phyloP scores from a whole-genome alignment of 176 grass and related monocot species.

The Hordeum marinum region DNA sequence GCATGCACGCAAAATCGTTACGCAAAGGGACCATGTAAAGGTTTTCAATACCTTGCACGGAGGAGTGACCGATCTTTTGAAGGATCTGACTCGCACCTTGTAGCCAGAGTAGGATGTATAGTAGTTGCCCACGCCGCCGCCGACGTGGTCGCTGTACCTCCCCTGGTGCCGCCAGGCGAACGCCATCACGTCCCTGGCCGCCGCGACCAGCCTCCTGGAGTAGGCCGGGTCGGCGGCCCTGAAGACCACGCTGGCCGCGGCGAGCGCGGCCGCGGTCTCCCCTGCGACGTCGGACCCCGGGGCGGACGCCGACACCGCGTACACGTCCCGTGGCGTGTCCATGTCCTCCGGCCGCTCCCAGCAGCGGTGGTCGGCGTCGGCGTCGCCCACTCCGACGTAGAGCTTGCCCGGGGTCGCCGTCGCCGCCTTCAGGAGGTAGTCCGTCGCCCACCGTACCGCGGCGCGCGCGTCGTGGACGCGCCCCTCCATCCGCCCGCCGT shows the following conservation, averaged over 20 bases:
- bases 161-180: slow-evolving; percentile 51
- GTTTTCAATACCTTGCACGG: no score
- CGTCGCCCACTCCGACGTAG: slow-evolving; percentile 84
- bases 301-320: slow-evolving; percentile 44
- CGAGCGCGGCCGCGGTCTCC: slow-evolving; percentile 79
- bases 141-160: slow-evolving; percentile 55
- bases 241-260: slow-evolving; percentile 49
- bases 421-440: slow-evolving; percentile 79
- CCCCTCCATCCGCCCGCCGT: slow-evolving; percentile 40
- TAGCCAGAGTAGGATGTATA: slow-evolving; percentile 82
- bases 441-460: slow-evolving; percentile 68
- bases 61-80: background rate
- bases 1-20: background rate
- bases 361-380: slow-evolving; percentile 68
- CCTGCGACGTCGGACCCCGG: slow-evolving; percentile 67
- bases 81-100: slow-evolving; percentile 2
- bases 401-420: slow-evolving; percentile 43
- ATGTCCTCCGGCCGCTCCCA: slow-evolving; percentile 91
- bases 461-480: slow-evolving; percentile 30
- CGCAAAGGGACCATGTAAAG: no score
- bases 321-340: slow-evolving; percentile 72
- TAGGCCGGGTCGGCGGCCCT: slow-evolving; percentile 31
- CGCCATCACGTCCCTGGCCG: slow-evolving; percentile 47
- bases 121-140: slow-evolving; percentile 39
- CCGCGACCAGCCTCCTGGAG: slow-evolving; percentile 30